phyloP scores from a whole-genome alignment of 306 rosid genomes.

The Begonia peltatifolia region DNA sequence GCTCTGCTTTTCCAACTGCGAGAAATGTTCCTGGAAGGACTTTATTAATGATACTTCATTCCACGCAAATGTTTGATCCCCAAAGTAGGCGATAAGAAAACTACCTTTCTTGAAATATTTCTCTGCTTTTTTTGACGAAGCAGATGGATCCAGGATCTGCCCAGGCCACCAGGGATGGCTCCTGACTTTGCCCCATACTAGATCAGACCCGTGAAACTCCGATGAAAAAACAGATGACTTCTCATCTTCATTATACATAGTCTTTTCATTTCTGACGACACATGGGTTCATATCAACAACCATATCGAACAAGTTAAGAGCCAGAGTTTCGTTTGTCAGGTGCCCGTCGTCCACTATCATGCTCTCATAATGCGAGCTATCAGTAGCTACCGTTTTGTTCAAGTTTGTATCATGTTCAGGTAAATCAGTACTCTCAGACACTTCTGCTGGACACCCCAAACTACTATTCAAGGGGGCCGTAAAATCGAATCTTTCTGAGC shows the following conservation, averaged over 20 bases:
- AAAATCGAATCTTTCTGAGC: constrained; percentile 11
- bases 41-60: constrained; percentile 53
- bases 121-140: constrained; percentile 53
- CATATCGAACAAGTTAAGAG: constrained; percentile 20
- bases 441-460: constrained; percentile 8
- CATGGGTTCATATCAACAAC: constrained; percentile 36
- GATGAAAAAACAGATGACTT: constrained; percentile 15
- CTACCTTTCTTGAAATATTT: constrained; percentile 33
- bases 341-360: constrained; percentile 12
- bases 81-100: constrained; percentile 55
- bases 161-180: constrained; percentile 99
- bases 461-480: constrained; percentile 1
- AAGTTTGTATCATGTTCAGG: constrained; percentile 2
- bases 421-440: constrained; percentile 5
- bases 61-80: constrained; percentile 79
- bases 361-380: constrained; percentile 13
- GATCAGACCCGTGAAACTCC: constrained; percentile 33
- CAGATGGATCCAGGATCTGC: constrained; percentile 59
- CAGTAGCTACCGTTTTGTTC: constrained; percentile 1
- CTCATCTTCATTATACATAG: constrained; percentile 5
- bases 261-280: constrained; percentile 11
- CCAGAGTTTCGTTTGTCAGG: constrained; percentile 14
- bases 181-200: constrained; percentile 82
- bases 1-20: constrained; percentile 54
- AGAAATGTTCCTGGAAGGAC: constrained; percentile 45